Base-by-base conservation (phyloP, 495 filamentous ascomycete species). In the Pseudevernia furfuracea region DNA sequence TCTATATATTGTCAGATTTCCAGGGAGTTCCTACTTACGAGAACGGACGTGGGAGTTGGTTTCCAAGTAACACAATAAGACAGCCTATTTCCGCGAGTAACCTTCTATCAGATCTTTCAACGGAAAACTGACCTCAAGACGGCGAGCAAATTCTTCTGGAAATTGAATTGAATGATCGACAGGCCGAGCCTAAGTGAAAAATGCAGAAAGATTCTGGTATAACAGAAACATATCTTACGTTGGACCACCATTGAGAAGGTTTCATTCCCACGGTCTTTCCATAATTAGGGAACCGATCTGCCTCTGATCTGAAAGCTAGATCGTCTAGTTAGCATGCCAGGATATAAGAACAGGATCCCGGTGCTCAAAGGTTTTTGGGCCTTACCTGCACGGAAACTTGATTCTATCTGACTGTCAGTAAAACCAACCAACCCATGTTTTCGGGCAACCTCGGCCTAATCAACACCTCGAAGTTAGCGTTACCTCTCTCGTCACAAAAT, bases 161-260 rank as follows among this genome's bases (percentile, higher is more conserved):
- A 10, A 2, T 10, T 9, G 60, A 48, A 43, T 62, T 38, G 48
- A 25, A 32, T 15, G 39, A 58, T 41, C 21, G 25, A 53, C 28
- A 55, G 28, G 1, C 15, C 52, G 6, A 55, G 30, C n/a, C 52
- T 55, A 3, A 34, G 21, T 34, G 14, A 10, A 8, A 21, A 3
- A 17, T 19, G 3, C 1, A 6, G 8, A 28, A 25, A 1, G 23
- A 14, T 15, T 30, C n/a, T 36, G 14, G 58, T 43, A 21, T 21
- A 44, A 70, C 1, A 55, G 44, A 30, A 41, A 25, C 59, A 74
- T 4, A 30, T 56, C 66, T 60, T 65, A 68, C 86, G 65, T 85
- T 86, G 14, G 78, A 81, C 89, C 89, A 93, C 89, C 89, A 93
- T 64, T 80, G 76, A 37, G 74, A 67, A 0, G 89, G 73, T 9